Percentiles rank a stretch among this genome's conserved stretches.
Conservation (phyloP, 495 filamentous ascomycete genomes). For the Trichoderma virens region DNA sequence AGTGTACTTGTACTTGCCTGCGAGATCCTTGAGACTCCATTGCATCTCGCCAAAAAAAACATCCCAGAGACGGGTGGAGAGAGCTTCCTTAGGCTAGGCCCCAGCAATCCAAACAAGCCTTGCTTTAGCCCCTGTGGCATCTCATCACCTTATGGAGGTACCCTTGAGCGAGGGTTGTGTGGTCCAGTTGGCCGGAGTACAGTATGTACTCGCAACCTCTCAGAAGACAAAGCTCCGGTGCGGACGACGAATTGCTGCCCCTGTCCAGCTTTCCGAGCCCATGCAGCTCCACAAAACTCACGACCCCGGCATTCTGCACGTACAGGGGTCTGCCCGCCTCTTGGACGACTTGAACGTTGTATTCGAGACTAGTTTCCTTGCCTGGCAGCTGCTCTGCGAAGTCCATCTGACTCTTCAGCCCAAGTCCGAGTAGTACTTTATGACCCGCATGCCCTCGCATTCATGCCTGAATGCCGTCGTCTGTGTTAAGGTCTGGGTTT, state of each 20-base stretch:
- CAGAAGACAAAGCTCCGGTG: neutral
- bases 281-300: constrained; percentile 1
- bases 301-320: constrained; percentile 1
- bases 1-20: neutral
- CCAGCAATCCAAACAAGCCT: neutral
- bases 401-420: neutral
- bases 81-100: neutral
- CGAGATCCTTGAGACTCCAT: neutral
- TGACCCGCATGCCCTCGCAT: constrained; percentile 4
- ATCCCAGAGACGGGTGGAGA: neutral
- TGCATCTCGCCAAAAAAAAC: constrained; percentile 5
- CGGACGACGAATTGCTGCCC: neutral
- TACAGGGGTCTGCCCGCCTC: constrained; percentile 1
- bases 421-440: constrained; percentile 5
- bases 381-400: neutral
- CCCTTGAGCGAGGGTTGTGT: neutral
- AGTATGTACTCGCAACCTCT: neutral
- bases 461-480: constrained; percentile 3
- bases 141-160: constrained; percentile 1
- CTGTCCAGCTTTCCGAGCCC: neutral
- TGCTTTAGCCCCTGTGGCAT: constrained; percentile 1
- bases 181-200: neutral
- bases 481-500: neutral
- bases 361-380: constrained; percentile 3
- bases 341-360: neutral